Evolutionary conservation across 176 grass and related monocot species (phyloP).

Genomic region (Pontederia paniculata): DNA sequence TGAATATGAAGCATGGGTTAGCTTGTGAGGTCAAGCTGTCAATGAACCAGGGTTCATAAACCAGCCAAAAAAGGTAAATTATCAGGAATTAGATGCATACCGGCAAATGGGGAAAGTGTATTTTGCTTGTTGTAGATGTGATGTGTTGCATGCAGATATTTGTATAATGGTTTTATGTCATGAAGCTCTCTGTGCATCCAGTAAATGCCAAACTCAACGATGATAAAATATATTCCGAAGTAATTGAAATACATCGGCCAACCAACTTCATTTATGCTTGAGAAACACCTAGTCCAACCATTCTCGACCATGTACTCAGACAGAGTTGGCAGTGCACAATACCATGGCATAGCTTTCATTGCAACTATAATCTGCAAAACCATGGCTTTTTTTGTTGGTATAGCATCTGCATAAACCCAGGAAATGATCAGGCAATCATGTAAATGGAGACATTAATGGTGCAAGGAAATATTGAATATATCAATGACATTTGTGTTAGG

Average conservation of each 20-base stretch:
- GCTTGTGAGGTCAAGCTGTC: too few species aligned
- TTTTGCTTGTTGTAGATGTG: slow-evolving; percentile 99
- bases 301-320: slow-evolving; percentile 83
- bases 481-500: too few species aligned
- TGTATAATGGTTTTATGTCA: slow-evolving; percentile 97
- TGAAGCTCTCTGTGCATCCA: slow-evolving; percentile 99
- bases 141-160: slow-evolving; percentile 76
- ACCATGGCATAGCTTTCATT: slow-evolving; percentile 76
- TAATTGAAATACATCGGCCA: slow-evolving; percentile 45
- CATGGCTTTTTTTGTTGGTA: slow-evolving; percentile 79
- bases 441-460: too few species aligned
- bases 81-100: slow-evolving; percentile 24
- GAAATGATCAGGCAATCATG: not conserved
- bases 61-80: not conserved
- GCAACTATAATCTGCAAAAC: slow-evolving; percentile 78
- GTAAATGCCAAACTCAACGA: slow-evolving; percentile 91
- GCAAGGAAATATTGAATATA: too few species aligned
- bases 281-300: slow-evolving; percentile 79
- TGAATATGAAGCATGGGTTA: too few species aligned
- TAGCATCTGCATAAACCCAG: slow-evolving; percentile 43
- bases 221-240: slow-evolving; percentile 45
- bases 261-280: slow-evolving; percentile 54
- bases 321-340: slow-evolving; percentile 57
- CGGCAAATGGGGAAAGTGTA: slow-evolving; percentile 87
- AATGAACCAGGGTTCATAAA: too few species aligned